A percentile compares a stretch with the other conserved stretches of the same genome.
phyloP scores from a whole-genome alignment of 192 early-diverging fungal species.

The Coemansia sp. region DNA sequence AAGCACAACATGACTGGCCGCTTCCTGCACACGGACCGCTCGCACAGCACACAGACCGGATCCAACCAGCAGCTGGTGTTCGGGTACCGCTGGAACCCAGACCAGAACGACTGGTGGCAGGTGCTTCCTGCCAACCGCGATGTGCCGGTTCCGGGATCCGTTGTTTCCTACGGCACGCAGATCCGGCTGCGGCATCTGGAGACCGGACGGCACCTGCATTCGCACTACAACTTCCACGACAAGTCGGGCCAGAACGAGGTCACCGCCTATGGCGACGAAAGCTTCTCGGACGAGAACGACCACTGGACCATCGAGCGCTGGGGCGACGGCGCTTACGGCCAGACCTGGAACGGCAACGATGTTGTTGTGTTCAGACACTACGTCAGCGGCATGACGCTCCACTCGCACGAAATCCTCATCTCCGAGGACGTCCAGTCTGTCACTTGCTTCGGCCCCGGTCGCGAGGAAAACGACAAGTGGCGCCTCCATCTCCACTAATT shows the following conservation, averaged over 20 bases:
- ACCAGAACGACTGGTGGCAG: slow-evolving; percentile 55
- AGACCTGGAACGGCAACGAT: slow-evolving; percentile 55
- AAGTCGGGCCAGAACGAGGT: slow-evolving; percentile 60
- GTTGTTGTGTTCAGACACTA: slow-evolving; percentile 55
- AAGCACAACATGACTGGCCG: slow-evolving; percentile 62
- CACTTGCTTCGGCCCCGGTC: slow-evolving; percentile 51
- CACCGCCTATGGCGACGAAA: slow-evolving; percentile 56
- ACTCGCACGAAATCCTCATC: slow-evolving; percentile 46
- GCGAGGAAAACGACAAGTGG: slow-evolving; percentile 64
- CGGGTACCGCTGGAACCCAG: slow-evolving; percentile 49
- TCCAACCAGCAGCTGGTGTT: slow-evolving; percentile 62
- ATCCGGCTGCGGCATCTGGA: slow-evolving; percentile 57
- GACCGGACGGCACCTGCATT: slow-evolving; percentile 59
- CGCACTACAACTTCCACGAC: slow-evolving; percentile 54
- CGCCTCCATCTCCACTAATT: slow-evolving; percentile 32
- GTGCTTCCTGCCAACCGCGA: slow-evolving; percentile 55
- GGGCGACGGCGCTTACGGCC: slow-evolving; percentile 46
- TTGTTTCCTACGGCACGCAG: slow-evolving; percentile 50
- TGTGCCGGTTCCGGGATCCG: slow-evolving; percentile 41
- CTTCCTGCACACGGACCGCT: slow-evolving; percentile 53
- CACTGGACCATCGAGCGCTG: slow-evolving; percentile 60
- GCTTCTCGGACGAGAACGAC: slow-evolving; percentile 58
- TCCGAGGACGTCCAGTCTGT: slow-evolving; percentile 55
- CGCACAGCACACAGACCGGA: slow-evolving; percentile 49
- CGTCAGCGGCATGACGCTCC: slow-evolving; percentile 55